These are phyloP conservation scores for Phycomyces blakesleeanus DNA, from an alignment of 192 early-diverging fungal species.

Conservation along the genomic window DNA sequence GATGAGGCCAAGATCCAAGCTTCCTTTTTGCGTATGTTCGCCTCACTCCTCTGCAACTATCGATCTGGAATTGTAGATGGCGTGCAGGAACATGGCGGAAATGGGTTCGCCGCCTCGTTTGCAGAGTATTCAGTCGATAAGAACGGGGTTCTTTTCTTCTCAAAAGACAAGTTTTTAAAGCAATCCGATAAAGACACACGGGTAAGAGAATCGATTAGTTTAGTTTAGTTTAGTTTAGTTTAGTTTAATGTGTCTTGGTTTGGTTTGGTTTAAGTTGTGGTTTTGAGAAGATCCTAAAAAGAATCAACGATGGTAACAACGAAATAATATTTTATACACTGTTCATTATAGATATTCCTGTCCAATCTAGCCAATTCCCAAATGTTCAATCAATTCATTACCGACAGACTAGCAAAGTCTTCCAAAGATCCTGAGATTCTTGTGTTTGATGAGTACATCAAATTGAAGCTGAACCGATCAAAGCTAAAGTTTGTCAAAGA, in stretches of 20 bases:
- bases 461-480: constrained; percentile 74
- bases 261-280: too few species aligned
- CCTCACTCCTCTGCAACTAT: constrained; percentile 71
- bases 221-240: not conserved
- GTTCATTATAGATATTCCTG: constrained; percentile 30
- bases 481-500: constrained; percentile 72
- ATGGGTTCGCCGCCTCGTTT: constrained; percentile 4
- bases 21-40: constrained; percentile 71
- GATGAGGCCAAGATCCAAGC: constrained; percentile 64
- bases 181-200: constrained; percentile 35
- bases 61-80: constrained; percentile 47
- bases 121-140: constrained; percentile 14
- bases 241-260: too few species aligned
- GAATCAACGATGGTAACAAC: not conserved
- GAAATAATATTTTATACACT: too few species aligned
- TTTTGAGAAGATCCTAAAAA: too few species aligned
- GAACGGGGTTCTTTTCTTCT: constrained; percentile 14
- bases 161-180: constrained; percentile 38
- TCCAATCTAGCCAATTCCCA: constrained; percentile 66
- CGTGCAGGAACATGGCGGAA: constrained; percentile 19
- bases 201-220: constrained; percentile 1
- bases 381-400: constrained; percentile 75
- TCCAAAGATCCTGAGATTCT: constrained; percentile 65
- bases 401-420: constrained; percentile 62
- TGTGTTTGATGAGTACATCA: constrained; percentile 81